Percentiles rank a stretch among this genome's conserved stretches.
Conservation (phyloP, 2,329 filamentous ascomycete genomes). For the Ophiosphaerella narmari region DNA sequence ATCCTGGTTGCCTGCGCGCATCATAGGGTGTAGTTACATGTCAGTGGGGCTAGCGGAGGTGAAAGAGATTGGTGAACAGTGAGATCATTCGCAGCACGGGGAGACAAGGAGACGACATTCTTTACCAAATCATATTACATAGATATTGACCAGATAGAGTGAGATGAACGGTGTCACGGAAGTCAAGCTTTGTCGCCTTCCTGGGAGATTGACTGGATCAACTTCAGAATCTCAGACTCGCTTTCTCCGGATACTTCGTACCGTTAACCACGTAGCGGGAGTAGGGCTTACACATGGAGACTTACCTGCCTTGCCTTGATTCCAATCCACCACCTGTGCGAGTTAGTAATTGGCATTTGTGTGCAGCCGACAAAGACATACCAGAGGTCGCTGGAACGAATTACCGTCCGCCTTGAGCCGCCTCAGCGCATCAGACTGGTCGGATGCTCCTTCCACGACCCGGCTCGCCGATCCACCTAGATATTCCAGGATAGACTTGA, state of each 20-base stretch:
- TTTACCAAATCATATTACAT: background rate
- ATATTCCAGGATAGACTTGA: slow-evolving; percentile 84
- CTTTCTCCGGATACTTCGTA: slow-evolving; percentile 68
- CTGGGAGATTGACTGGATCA: slow-evolving; percentile 66
- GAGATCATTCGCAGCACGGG: too few species aligned
- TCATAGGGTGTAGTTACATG: too few species aligned
- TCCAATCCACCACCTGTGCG: slow-evolving; percentile 77
- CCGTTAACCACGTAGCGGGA: slow-evolving; percentile 8
- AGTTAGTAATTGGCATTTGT: background rate
- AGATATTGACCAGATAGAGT: background rate
- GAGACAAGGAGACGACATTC: background rate
- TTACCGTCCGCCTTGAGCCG: slow-evolving; percentile 72
- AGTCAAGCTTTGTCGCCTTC: slow-evolving; percentile 33
- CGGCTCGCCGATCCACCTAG: slow-evolving; percentile 64
- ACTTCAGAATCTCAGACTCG: slow-evolving; percentile 86
- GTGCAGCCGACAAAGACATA: slow-evolving; percentile 50
- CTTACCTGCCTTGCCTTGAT: slow-evolving; percentile 77
- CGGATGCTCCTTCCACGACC: slow-evolving; percentile 74
- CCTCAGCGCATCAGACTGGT: slow-evolving; percentile 77
- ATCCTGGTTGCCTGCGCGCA: too few species aligned
- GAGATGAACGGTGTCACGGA: too few species aligned
- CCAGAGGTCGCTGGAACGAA: slow-evolving; percentile 76
- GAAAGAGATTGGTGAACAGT: too few species aligned
- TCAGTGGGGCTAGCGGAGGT: too few species aligned
- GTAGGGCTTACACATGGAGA: background rate